Conservation (phyloP, 768 basidiomycete genomes). For the Lactarius akahatsu region DNA sequence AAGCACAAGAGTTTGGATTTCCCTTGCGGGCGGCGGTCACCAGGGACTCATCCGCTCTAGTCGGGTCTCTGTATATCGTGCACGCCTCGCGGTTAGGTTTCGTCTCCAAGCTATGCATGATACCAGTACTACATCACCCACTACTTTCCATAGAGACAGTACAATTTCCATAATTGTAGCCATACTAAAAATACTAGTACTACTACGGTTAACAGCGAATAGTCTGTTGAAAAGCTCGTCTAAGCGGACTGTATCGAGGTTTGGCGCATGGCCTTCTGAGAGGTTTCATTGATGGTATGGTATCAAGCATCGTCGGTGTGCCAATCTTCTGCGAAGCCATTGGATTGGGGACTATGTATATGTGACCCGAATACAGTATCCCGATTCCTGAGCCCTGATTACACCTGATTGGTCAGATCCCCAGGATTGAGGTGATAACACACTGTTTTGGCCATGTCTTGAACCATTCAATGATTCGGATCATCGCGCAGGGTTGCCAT, state of each 20-base stretch:
- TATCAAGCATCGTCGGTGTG: background rate
- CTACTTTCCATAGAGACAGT: background rate
- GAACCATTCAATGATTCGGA: background rate
- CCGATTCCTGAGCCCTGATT: background rate
- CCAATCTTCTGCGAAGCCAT: background rate
- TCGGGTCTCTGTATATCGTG: background rate
- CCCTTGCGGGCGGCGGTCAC: background rate
- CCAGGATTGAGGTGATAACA: background rate
- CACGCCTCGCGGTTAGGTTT: background rate
- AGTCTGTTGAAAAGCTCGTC: background rate
- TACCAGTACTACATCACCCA: background rate
- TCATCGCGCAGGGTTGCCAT: conserved; percentile 1
- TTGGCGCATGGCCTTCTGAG: background rate
- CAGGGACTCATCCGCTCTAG: conserved; percentile 11
- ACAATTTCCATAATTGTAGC: background rate
- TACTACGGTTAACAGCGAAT: background rate
- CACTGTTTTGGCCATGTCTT: background rate
- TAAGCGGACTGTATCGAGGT: background rate
- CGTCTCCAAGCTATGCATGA: background rate
- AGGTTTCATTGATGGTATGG: background rate
- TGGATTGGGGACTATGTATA: background rate
- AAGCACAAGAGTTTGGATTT: conserved; percentile 38
- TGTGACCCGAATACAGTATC: background rate
- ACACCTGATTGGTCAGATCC: background rate
- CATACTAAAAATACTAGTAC: background rate